phyloP scores from a whole-genome alignment of 345 rosid species.

The Rhizophora mangle region DNA sequence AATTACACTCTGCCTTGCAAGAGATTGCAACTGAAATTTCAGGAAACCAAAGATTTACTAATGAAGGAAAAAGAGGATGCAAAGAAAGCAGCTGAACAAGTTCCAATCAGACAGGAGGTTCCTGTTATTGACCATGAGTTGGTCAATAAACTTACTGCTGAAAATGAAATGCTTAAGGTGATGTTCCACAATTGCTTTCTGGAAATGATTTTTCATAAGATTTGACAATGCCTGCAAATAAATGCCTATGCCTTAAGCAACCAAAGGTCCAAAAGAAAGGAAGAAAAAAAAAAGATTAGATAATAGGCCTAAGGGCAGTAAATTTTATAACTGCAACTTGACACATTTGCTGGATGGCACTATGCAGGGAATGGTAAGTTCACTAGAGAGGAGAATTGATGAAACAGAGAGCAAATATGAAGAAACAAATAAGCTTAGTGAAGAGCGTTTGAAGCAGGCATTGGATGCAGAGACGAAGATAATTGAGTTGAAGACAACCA shows the following conservation, averaged over 20 bases:
- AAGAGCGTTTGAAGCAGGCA: conserved; percentile 89
- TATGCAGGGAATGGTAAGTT: conserved; percentile 66
- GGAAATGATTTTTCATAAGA: neutral
- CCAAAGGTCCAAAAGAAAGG: too few relatives aligned
- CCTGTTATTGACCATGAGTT: conserved; percentile 62
- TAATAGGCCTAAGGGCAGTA: neutral
- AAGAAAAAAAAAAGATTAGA: neutral
- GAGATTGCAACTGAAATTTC: conserved; percentile 24
- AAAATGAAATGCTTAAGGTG: conserved; percentile 91
- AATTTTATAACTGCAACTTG: neutral
- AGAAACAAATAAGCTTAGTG: conserved; percentile 71
- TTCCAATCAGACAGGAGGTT: conserved; percentile 71
- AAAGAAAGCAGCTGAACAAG: conserved; percentile 43
- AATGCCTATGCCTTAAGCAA: neutral
- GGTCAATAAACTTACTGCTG: conserved; percentile 72
- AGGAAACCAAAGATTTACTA: conserved; percentile 33
- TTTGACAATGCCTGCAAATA: neutral
- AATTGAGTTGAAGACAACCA: conserved; percentile 68
- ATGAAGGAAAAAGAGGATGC: conserved; percentile 38
- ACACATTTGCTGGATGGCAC: neutral
- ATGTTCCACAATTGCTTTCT: conserved; percentile 10
- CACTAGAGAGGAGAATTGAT: conserved; percentile 78
- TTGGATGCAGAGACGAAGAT: conserved; percentile 85
- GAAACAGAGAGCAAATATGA: conserved; percentile 81
- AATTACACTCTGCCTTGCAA: conserved; percentile 48